These are phyloP conservation scores for Amanita pallidorosea DNA, from an alignment of 768 basidiomycete genomes.

Conservation along the genomic window DNA sequence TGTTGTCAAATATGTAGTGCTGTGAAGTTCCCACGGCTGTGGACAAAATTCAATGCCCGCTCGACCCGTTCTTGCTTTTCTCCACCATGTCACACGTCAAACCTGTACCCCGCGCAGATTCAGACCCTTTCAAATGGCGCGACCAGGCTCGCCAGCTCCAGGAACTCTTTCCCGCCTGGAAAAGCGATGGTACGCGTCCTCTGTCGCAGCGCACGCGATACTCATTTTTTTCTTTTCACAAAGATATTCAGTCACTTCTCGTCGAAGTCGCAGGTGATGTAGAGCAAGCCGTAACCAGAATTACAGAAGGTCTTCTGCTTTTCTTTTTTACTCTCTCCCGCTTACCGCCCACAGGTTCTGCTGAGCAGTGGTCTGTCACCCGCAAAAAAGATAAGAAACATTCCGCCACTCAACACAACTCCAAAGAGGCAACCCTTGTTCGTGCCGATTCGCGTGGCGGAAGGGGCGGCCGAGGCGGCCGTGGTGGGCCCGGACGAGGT, in stretches of 20 bases:
- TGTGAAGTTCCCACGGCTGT: constrained; percentile 8
- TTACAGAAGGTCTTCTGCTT: constrained; percentile 51
- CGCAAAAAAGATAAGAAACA: constrained; percentile 85
- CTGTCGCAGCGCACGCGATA: constrained; percentile 10
- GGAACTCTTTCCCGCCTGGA: constrained; percentile 63
- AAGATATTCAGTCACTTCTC: constrained; percentile 64
- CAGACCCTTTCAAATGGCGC: constrained; percentile 36
- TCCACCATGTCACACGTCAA: constrained; percentile 45
- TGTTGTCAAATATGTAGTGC: constrained; percentile 45
- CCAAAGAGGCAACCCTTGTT: constrained; percentile 41
- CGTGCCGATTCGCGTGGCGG: constrained; percentile 51
- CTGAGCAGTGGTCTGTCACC: constrained; percentile 74
- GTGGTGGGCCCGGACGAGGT: constrained; percentile 52
- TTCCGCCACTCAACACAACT: constrained; percentile 22
- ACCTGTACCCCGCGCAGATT: constrained; percentile 29
- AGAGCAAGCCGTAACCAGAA: constrained; percentile 58
- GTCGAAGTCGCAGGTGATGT: constrained; percentile 60
- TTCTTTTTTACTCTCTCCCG: constrained; percentile 4
- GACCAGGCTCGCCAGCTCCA: constrained; percentile 49
- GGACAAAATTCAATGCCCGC: constrained; percentile 9
- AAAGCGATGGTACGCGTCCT: constrained; percentile 45
- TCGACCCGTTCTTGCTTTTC: constrained; percentile 12
- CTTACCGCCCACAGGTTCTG: constrained; percentile 38
- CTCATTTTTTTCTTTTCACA: constrained; percentile 15
- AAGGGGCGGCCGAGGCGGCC: constrained; percentile 46